Evolutionary conservation across 2,329 filamentous ascomycete species (phyloP).

Genomic region (Penicillium palitans): DNA sequence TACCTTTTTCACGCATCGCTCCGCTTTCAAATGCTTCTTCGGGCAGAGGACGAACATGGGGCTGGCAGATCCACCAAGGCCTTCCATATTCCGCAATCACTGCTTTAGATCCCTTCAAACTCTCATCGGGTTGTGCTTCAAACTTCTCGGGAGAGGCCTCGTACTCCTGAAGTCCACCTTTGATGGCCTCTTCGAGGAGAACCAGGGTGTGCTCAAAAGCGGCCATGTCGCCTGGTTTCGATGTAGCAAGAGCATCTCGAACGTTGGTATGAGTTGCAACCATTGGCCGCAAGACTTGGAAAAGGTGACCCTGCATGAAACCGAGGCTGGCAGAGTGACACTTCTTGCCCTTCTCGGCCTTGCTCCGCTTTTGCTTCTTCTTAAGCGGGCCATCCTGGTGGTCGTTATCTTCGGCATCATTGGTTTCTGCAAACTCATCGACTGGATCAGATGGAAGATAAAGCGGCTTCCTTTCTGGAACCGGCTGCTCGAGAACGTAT

Average conservation of each 20-base stretch:
- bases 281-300: slow-evolving; percentile 83
- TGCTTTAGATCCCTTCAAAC: slow-evolving; percentile 50
- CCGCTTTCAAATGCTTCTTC: slow-evolving; percentile 84
- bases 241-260: slow-evolving; percentile 76
- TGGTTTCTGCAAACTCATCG: slow-evolving; percentile 23
- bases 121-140: slow-evolving; percentile 37
- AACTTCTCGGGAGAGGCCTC: slow-evolving; percentile 46
- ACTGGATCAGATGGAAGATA: slow-evolving; percentile 63
- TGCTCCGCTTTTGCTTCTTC: slow-evolving; percentile 46
- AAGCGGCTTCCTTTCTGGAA: slow-evolving; percentile 67
- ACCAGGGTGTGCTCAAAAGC: slow-evolving; percentile 74
- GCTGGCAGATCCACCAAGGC: slow-evolving; percentile 89
- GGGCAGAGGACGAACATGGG: slow-evolving; percentile 80
- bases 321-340: slow-evolving; percentile 66
- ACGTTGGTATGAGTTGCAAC: slow-evolving; percentile 79
- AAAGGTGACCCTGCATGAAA: slow-evolving; percentile 87
- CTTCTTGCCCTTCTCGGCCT: slow-evolving; percentile 43
- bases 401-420: slow-evolving; percentile 36
- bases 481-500: slow-evolving; percentile 67
- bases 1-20: slow-evolving; percentile 72
- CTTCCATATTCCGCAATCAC: slow-evolving; percentile 72
- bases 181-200: slow-evolving; percentile 74
- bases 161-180: slow-evolving; percentile 69
- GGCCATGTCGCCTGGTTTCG: slow-evolving; percentile 67
- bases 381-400: slow-evolving; percentile 52